phyloP scores from a whole-genome alignment of 495 filamentous ascomycete genomes.

The Diplogelasinospora grovesii region DNA sequence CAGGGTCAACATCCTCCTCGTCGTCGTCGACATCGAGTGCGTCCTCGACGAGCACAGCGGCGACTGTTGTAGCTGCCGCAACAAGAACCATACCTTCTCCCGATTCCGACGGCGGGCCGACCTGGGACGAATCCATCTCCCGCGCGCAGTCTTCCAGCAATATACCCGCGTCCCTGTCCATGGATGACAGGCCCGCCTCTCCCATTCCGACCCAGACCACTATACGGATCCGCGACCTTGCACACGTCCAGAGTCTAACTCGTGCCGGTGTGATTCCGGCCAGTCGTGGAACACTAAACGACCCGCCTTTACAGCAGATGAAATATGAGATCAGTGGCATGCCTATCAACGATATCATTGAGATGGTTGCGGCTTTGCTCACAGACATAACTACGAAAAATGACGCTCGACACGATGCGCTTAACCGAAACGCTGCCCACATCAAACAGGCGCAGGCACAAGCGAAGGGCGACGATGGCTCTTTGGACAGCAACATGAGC shows the following conservation, averaged over 20 bases:
- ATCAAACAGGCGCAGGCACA: slow-evolving; percentile 39
- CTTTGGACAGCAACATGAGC: slow-evolving; percentile 59
- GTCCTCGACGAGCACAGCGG: slow-evolving; percentile 26
- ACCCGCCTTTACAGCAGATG: slow-evolving; percentile 43
- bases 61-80: slow-evolving; percentile 21
- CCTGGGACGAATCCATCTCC: slow-evolving; percentile 11
- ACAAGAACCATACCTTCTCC: slow-evolving; percentile 52
- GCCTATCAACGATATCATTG: slow-evolving; percentile 96
- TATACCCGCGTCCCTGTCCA: slow-evolving; percentile 10
- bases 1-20: slow-evolving; percentile 33
- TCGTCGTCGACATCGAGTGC: slow-evolving; percentile 39
- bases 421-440: slow-evolving; percentile 42
- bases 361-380: slow-evolving; percentile 98
- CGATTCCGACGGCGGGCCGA: slow-evolving; percentile 39
- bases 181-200: slow-evolving; percentile 9
- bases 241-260: slow-evolving; percentile 85
- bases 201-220: slow-evolving; percentile 28
- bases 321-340: slow-evolving; percentile 96
- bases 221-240: slow-evolving; percentile 74
- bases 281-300: slow-evolving; percentile 41
- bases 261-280: slow-evolving; percentile 57
- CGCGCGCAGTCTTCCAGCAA: slow-evolving; percentile 10
- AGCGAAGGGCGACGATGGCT: slow-evolving; percentile 39
- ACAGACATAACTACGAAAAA: slow-evolving; percentile 98
- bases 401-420: slow-evolving; percentile 78